phyloP scores from a whole-genome alignment of 129 eudicot species.

The Centella asiatica region DNA sequence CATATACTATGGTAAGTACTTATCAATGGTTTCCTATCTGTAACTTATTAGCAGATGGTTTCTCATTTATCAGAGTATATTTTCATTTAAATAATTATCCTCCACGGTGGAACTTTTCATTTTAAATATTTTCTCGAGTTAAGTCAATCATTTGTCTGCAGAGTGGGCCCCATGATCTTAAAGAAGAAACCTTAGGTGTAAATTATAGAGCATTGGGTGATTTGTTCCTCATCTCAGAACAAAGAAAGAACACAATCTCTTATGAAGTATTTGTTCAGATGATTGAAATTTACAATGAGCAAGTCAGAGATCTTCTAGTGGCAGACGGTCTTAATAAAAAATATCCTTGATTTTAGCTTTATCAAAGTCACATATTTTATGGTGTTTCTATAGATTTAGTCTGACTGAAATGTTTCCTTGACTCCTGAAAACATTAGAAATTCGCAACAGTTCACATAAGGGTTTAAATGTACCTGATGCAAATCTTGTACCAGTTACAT shows the following conservation, averaged over 20 bases:
- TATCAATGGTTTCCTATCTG: too few relatives aligned
- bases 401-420: conserved; percentile 23
- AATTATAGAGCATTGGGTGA: conserved; percentile 67
- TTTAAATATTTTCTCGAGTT: neutral
- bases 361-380: neutral
- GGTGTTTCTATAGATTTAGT: neutral
- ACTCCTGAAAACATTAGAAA: conserved; percentile 59
- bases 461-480: conserved; percentile 98
- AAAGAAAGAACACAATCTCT: conserved; percentile 47
- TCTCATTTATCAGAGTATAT: neutral
- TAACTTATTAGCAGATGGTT: conserved; percentile 3
- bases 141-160: conserved; percentile 25
- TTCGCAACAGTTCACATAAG: conserved; percentile 56
- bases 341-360: conserved; percentile 45
- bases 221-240: conserved; percentile 56
- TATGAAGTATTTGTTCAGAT: conserved; percentile 65
- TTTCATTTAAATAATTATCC: too few relatives aligned
- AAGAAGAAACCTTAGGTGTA: conserved; percentile 62
- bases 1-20: conserved; percentile 73
- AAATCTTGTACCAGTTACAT: conserved; percentile 58
- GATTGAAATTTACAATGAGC: conserved; percentile 84
- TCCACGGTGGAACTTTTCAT: neutral
- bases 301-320: conserved; percentile 71
- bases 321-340: conserved; percentile 48
- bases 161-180: conserved; percentile 60